Evolutionary conservation across 345 rosid species (phyloP).

Genomic region (Camelina laxa): DNA sequence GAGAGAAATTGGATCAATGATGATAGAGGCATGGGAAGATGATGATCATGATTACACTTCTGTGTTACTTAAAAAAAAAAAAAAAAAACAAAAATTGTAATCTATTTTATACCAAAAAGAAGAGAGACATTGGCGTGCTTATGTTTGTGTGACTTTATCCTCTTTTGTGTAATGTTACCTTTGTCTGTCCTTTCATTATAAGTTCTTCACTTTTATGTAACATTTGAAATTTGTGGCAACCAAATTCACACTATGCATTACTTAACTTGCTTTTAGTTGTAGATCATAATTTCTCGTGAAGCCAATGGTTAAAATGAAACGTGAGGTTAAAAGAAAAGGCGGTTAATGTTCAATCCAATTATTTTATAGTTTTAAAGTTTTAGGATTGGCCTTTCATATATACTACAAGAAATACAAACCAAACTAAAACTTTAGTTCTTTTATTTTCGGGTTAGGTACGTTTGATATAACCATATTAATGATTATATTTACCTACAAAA

Average conservation of each 20-base stretch:
- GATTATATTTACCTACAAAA: conserved; percentile 9
- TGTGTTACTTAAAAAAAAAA: conserved; percentile 21
- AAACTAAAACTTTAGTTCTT: background rate
- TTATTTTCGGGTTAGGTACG: background rate
- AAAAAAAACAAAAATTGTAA: background rate
- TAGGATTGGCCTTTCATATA: background rate
- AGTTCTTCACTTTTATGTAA: conserved; percentile 34
- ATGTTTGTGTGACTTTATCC: conserved; percentile 36
- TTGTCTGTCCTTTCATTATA: conserved; percentile 39
- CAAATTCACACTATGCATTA: conserved; percentile 1
- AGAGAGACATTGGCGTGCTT: conserved; percentile 44
- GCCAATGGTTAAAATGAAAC: background rate
- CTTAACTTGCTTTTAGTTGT: background rate
- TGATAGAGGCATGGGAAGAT: conserved; percentile 46
- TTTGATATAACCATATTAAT: conserved; percentile 1
- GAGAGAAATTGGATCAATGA: conserved; percentile 40
- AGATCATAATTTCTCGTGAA: too few species aligned
- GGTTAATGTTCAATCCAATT: too few species aligned
- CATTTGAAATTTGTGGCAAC: background rate
- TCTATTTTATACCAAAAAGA: background rate
- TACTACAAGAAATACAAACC: background rate
- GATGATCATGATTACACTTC: conserved; percentile 39
- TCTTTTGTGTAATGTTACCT: conserved; percentile 35
- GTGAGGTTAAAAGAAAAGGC: too few species aligned
- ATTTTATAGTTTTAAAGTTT: too few species aligned